Base-by-base conservation (phyloP, 1,284 basidiomycete species). In the Gymnopus androsaceus region DNA sequence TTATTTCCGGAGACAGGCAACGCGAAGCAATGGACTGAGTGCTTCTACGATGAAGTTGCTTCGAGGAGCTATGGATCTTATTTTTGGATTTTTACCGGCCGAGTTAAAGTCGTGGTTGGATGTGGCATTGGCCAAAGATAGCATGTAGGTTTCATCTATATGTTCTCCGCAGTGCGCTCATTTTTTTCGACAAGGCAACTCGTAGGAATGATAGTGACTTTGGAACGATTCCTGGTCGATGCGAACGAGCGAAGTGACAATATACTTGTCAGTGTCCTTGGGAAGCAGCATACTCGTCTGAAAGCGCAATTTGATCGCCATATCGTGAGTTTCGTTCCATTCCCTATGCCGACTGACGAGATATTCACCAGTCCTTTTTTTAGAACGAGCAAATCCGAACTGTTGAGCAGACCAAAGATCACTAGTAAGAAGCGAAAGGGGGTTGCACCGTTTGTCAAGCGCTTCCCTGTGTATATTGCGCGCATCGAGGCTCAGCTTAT, bases 391-490 rank as follows among this genome's bases (percentile, higher is more conserved):
- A 98, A 72, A 85, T 98, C 63, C 88, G 89, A 57, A 82, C 81
- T n/a, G 89, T 98, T 49, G 95, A 96, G 66, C 86, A 90, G 62
- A 96, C 94, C 2, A 95, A n/a, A 95, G 69, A 72, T 95, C 47
- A 92, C 90, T 5, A 90, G 87, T 69, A 96, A 93, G 79, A 97
- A 96, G 69, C 87, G 95, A 23, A 88, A 86, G 61, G 96, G 96
- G 2, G 92, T 98, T 15, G 90, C 88, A n/a, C 90, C 90, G 49
- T 98, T 98, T 68, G 87, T 98, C 65, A 90, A 90, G 62, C 86
- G 93, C 68, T 98, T 99, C 77, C 94, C 96, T 0, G 79, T 86
- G 1, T 98, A 97, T 67, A 86, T 96, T 55, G 79, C 84, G 19
- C 85, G 89, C 4, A 81, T 98, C 30, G 96, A 99, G 71, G 79